These are phyloP conservation scores for Claviceps sorghi DNA, from an alignment of 2,329 filamentous ascomycete species.

Conservation along the genomic window DNA sequence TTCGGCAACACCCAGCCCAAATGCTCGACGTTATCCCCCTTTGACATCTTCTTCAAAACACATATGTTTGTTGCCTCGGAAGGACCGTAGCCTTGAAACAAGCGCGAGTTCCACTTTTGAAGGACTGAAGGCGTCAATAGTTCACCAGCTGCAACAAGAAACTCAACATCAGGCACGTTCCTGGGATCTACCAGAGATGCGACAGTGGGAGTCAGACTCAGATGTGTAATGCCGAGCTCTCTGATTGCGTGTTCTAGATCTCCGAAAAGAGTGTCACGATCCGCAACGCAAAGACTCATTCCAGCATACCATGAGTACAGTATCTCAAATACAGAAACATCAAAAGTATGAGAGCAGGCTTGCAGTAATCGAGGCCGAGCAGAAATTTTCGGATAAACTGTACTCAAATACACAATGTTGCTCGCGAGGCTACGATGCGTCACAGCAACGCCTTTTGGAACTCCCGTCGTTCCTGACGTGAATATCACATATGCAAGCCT, in stretches of 20 bases:
- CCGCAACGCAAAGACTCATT: conserved; percentile 63
- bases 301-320: conserved; percentile 71
- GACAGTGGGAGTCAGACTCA: conserved; percentile 76
- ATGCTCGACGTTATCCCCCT: conserved; percentile 50
- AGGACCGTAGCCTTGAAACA: conserved; percentile 74
- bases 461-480: conserved; percentile 70
- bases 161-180: conserved; percentile 55
- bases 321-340: conserved; percentile 81
- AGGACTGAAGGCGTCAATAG: conserved; percentile 60
- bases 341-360: conserved; percentile 71
- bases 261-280: conserved; percentile 58
- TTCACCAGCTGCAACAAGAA: conserved; percentile 72
- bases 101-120: conserved; percentile 49
- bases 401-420: conserved; percentile 53
- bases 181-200: conserved; percentile 56
- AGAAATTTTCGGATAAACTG: conserved; percentile 45
- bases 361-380: conserved; percentile 52
- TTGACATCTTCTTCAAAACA: conserved; percentile 51
- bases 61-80: conserved; percentile 84
- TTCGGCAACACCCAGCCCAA: conserved; percentile 64
- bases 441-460: conserved; percentile 66
- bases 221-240: conserved; percentile 52
- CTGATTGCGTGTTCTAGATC: conserved; percentile 57
- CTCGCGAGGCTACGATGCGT: conserved; percentile 62
- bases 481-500: conserved; percentile 64